Evolutionary conservation across 2,329 filamentous ascomycete species (phyloP).

Genomic region (Mariannaea sp.): DNA sequence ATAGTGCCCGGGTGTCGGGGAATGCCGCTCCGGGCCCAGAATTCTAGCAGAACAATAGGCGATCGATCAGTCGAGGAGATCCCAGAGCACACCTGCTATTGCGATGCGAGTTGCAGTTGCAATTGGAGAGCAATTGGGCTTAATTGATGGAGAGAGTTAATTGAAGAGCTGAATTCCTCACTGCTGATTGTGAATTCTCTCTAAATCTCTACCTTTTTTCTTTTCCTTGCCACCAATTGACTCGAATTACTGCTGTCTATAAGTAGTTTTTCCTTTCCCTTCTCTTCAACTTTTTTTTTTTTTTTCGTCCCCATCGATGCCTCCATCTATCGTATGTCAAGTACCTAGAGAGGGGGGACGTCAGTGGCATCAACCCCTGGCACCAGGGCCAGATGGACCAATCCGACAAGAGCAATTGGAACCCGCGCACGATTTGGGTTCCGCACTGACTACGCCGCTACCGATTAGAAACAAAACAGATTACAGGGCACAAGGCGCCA

Average conservation of each 20-base stretch:
- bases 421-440: too few species aligned
- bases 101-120: too few species aligned
- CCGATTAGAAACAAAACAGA: neutral
- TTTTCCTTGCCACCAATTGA: slow-evolving; percentile 10
- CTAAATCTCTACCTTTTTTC: neutral
- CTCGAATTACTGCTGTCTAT: slow-evolving; percentile 6
- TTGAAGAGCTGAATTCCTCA: too few species aligned
- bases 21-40: slow-evolving; percentile 27
- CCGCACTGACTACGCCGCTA: slow-evolving; percentile 4
- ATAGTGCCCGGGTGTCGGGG: slow-evolving; percentile 25
- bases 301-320: neutral
- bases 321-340: neutral
- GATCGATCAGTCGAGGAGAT: neutral
- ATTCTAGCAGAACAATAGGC: neutral
- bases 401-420: slow-evolving; percentile 12
- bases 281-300: neutral
- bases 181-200: too few species aligned
- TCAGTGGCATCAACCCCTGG: slow-evolving; percentile 7
- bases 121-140: too few species aligned
- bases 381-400: neutral
- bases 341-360: too few species aligned
- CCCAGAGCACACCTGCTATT: too few species aligned
- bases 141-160: too few species aligned
- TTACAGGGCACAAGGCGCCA: neutral
- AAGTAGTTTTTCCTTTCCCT: neutral